phyloP scores from a whole-genome alignment of 805 yeast species.

The Candida michaelii region DNA sequence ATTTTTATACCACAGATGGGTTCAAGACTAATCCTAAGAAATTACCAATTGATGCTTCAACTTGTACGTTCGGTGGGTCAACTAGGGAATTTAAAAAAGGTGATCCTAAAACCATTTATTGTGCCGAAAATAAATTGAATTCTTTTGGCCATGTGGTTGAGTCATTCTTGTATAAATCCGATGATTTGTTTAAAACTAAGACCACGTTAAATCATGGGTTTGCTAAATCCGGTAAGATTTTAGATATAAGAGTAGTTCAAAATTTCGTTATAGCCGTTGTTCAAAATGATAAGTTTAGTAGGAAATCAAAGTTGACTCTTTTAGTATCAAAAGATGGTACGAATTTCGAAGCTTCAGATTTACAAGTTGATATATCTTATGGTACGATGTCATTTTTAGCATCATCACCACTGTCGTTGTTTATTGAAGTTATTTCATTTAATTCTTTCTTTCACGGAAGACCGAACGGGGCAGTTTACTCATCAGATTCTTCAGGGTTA shows the following conservation, averaged over 20 bases:
- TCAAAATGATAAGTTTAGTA: conserved; percentile 43
- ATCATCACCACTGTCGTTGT: conserved; percentile 35
- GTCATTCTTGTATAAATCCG: conserved; percentile 38
- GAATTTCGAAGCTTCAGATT: conserved; percentile 38
- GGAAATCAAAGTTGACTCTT: conserved; percentile 36
- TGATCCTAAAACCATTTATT: conserved; percentile 30
- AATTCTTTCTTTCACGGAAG: conserved; percentile 14
- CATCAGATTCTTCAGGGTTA: conserved; percentile 61
- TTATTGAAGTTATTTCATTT: conserved; percentile 18
- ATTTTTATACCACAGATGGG: conserved; percentile 45
- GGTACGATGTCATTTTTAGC: conserved; percentile 42
- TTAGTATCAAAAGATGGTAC: conserved; percentile 49
- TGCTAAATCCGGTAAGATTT: conserved; percentile 27
- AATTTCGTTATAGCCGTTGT: conserved; percentile 42
- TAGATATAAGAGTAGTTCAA: conserved; percentile 37
- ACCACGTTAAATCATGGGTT: conserved; percentile 27
- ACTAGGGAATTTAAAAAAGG: conserved; percentile 21
- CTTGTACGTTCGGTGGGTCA: conserved; percentile 35
- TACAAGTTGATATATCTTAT: conserved; percentile 34
- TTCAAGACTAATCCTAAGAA: conserved; percentile 38
- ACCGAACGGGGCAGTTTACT: conserved; percentile 36
- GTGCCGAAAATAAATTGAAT: conserved; percentile 32
- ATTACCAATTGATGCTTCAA: conserved; percentile 23
- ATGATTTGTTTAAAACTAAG: conserved; percentile 44
- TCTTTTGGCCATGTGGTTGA: conserved; percentile 40